Conservation (phyloP, 805 yeast genomes). For the Candida chilensis region DNA sequence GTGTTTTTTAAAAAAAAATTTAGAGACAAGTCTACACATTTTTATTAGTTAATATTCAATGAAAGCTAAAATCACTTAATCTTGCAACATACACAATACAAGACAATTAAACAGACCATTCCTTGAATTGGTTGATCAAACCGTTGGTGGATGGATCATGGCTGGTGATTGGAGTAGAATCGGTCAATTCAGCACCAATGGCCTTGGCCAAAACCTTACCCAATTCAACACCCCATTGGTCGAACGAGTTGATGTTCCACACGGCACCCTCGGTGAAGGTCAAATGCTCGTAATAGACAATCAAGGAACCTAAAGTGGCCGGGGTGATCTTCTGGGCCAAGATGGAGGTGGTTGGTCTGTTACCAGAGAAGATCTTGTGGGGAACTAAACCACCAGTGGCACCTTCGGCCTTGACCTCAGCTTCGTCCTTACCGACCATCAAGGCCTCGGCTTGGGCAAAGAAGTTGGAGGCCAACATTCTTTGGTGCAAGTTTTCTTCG, state of each 20-base stretch:
- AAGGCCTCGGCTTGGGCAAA: slow-evolving; percentile 98
- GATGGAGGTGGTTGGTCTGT: slow-evolving; percentile 98
- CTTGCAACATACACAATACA: too few relatives aligned
- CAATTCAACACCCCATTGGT: slow-evolving; percentile 99
- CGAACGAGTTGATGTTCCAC: slow-evolving; percentile 99
- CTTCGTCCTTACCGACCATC: slow-evolving; percentile 89
- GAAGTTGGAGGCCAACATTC: slow-evolving; percentile 98
- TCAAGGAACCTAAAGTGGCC: slow-evolving; percentile 90
- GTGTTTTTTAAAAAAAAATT: too few relatives aligned
- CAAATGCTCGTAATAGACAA: slow-evolving; percentile 95
- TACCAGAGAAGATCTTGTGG: slow-evolving; percentile 95
- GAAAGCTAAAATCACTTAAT: too few relatives aligned
- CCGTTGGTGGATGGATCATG: slow-evolving; percentile 93
- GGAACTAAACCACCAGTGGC: slow-evolving; percentile 80
- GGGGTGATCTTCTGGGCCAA: slow-evolving; percentile 95
- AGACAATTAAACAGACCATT: slow-evolving; percentile 44
- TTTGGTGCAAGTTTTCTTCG: slow-evolving; percentile 88
- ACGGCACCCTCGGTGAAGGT: slow-evolving; percentile 98
- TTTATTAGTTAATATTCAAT: too few relatives aligned
- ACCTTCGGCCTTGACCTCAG: slow-evolving; percentile 82
- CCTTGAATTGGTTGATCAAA: slow-evolving; percentile 90
- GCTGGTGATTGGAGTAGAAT: slow-evolving; percentile 38
- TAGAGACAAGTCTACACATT: too few relatives aligned
- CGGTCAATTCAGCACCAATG: slow-evolving; percentile 82
- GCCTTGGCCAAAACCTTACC: slow-evolving; percentile 97